Evolutionary conservation across 305 asterid species (phyloP), one percentile per base, ranked within the genome.

Genomic region (Lippia alba): DNA sequence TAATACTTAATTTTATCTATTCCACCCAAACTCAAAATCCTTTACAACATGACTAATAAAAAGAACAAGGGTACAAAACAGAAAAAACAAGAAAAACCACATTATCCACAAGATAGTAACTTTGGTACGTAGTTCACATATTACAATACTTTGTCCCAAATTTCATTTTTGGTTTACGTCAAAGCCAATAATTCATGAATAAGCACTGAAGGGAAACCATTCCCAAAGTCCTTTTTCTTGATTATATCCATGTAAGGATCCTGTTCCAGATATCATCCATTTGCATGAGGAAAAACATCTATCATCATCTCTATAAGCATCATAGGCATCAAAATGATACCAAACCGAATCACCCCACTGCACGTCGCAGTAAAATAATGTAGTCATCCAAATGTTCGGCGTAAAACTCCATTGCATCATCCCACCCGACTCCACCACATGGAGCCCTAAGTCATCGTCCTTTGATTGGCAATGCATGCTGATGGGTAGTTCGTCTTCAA

Each of bases 331-430:
- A 18, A 86, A 86, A 63, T 66, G 83, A 40, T 79, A 66, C 89
- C 88, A 78, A 32, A 39, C 16, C 5, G 64, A 50, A n/a, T 61
- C 66, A 2, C 24, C 74, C 85, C 77, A 78, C 58, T 76, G 82
- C 62, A 79, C 58, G 4, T 86, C 83, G 8, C 89, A 86, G 7
- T 79, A 86, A 63, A 83, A 86, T 12, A 86, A 41, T 8, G 87
- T 83, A 8, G 84, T 71, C 2, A 70, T 67, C 67, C 77, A 68
- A 11, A 86, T 16, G 41, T 81, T 86, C 19, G 60, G 55, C 0
- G 12, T 48, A 45, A 83, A 86, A 12, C 56, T 72, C 91, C 91
- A 86, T 7, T 24, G 44, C 0, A 40, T 4, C 51, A 72, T 62
- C 0, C 24, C 69, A 0, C 75, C 81, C 0, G 70, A 74, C 16